Evolutionary conservation across 495 filamentous ascomycete genomes (phyloP), one percentile per base, ranked within the genome.

Genomic region (Talaromyces thailandensis): DNA sequence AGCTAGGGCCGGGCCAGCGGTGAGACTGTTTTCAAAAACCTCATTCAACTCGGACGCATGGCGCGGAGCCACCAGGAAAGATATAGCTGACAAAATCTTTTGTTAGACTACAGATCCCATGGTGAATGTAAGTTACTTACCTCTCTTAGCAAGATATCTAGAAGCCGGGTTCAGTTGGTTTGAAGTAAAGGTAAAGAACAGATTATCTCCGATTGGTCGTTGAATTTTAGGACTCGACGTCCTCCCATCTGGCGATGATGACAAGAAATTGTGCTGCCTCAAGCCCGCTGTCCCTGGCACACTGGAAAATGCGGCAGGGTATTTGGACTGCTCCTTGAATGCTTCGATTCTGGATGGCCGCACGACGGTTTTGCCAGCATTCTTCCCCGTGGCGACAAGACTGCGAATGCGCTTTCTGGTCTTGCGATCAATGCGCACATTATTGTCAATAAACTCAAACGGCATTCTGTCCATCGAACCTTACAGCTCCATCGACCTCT

Each of bases 1-100:
- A 8, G 68, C 64, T 62, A 62, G 68, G n/a, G 64, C 60, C 24
- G 64, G 66, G 45, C 59, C 45, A 23, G 24, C 32, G 23, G 18
- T 48, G 16, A 16, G 12, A 51, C 21, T 25, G 23, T 8, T n/a
- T 11, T 61, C 26, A 18, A 61, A 50, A 11, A n/a, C 43, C 16
- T 50, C n/a, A n/a, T 29, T 61, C 50, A 61, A 26, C 26, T 31
- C 43, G 2, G 59, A 25, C 8, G 40, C 14, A 35, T 50, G 43
- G 6, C 59, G 59, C 16, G 59, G 59, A 18, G 23, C 43, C 18
- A 7, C 9, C 23, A 61, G 9, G 3, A 61, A 61, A 6, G 43
- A 45, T 1, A 61, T 51, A 12, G 43, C 59, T 61, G 14, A 18
- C 23, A 16, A 16, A 16, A 53, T 6, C 6, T 4, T 37, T 11